Evolutionary conservation across 2,329 filamentous ascomycete genomes (phyloP).

Genomic region (Magnaporthiopsis poae): DNA sequence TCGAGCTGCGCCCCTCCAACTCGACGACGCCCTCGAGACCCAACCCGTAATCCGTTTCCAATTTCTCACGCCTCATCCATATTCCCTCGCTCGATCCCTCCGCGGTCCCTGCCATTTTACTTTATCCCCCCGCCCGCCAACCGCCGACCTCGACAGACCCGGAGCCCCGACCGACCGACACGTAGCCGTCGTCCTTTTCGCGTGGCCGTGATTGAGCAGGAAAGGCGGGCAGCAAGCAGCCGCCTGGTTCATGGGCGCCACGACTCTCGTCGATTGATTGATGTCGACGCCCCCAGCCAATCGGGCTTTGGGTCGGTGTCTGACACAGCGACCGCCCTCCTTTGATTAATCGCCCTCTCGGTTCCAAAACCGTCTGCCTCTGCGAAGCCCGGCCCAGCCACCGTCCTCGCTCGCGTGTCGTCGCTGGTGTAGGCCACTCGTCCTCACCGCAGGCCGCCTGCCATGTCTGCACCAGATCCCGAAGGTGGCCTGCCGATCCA

Average conservation of each 20-base stretch:
- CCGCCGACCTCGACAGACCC: slow-evolving; percentile 1
- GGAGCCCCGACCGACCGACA: not conserved
- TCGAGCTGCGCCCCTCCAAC: slow-evolving; percentile 2
- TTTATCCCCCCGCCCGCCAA: not conserved
- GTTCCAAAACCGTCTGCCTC: not conserved
- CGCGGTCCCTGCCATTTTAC: not conserved
- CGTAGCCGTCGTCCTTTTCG: not conserved
- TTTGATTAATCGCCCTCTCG: not conserved
- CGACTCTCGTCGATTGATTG: slow-evolving; percentile 3
- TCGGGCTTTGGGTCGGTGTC: slow-evolving; percentile 1
- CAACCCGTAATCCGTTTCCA: slow-evolving; percentile 1
- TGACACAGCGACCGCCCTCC: not conserved
- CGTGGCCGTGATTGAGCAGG: not conserved
- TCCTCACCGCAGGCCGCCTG: not conserved
- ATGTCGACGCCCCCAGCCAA: slow-evolving; percentile 5
- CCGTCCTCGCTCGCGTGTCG: not conserved
- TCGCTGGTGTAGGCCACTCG: not conserved
- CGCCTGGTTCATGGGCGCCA: not conserved
- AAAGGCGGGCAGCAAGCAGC: not conserved
- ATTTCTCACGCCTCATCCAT: not conserved
- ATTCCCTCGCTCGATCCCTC: not conserved
- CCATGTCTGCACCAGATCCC: slow-evolving; percentile 19
- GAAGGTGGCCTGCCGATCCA: slow-evolving; percentile 28
- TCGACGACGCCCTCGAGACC: slow-evolving; percentile 4
- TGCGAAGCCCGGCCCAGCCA: not conserved